A percentile compares a stretch with the other conserved stretches of the same genome.
phyloP scores from a whole-genome alignment of 2,329 filamentous ascomycete species.

The Beauveria pseudobassiana region DNA sequence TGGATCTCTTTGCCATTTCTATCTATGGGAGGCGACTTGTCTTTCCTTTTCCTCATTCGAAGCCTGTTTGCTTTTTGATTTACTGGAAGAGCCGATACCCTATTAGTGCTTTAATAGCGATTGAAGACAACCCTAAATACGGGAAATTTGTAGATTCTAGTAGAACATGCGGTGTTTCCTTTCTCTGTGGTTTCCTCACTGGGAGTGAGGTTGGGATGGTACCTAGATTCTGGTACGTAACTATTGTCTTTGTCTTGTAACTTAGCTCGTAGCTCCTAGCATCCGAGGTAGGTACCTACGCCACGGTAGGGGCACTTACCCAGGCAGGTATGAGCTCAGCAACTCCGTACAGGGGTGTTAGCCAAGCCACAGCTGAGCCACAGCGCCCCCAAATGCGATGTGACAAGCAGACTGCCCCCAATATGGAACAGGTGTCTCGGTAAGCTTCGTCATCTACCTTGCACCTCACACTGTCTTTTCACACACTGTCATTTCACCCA shows the following conservation, averaged over 20 bases:
- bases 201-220: too few relatives aligned
- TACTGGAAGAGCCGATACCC: constrained; percentile 4
- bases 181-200: too few relatives aligned
- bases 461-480: not conserved
- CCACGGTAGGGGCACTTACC: not conserved
- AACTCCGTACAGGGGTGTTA: not conserved
- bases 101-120: constrained; percentile 1
- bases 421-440: constrained; percentile 7
- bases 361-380: constrained; percentile 8
- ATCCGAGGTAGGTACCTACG: too few relatives aligned
- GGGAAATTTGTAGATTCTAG: not conserved
- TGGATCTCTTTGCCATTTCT: not conserved
- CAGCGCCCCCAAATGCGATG: not conserved
- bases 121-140: not conserved
- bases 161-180: not conserved
- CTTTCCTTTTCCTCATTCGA: not conserved
- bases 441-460: constrained; percentile 11
- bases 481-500: not conserved
- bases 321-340: not conserved
- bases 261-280: too few relatives aligned
- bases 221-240: too few relatives aligned
- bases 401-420: not conserved
- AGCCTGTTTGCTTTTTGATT: constrained; percentile 2
- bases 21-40: not conserved
- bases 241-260: too few relatives aligned